Conservation (phyloP, 83 land plant species). For the Diphasiastrum complanatum region DNA sequence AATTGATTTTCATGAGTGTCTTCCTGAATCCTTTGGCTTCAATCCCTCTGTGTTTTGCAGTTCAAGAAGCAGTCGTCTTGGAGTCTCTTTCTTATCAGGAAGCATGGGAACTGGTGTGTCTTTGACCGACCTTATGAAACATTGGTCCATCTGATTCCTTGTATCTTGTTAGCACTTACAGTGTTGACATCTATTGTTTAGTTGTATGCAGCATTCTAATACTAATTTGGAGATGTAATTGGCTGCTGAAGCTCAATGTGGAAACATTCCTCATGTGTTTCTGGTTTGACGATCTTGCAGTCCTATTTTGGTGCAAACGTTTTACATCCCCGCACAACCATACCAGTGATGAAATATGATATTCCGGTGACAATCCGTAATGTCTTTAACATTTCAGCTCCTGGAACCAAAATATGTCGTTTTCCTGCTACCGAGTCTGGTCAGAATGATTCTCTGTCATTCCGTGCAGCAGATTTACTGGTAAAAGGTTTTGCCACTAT, state of each 20-base stretch:
- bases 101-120: constrained; percentile 91
- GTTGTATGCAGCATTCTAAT: too few relatives aligned
- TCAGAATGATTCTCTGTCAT: constrained; percentile 12
- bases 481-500: constrained; percentile 94
- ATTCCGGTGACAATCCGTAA: constrained; percentile 86
- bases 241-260: too few relatives aligned
- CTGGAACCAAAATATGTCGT: constrained; percentile 77
- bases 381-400: constrained; percentile 74
- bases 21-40: too few relatives aligned
- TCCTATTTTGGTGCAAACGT: constrained; percentile 98
- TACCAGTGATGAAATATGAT: constrained; percentile 83
- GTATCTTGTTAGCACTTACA: not conserved
- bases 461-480: constrained; percentile 29
- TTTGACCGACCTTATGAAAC: constrained; percentile 1
- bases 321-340: constrained; percentile 90
- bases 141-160: not conserved
- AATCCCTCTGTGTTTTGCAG: constrained; percentile 41
- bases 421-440: constrained; percentile 22
- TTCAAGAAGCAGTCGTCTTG: constrained; percentile 82
- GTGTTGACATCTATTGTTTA: too few relatives aligned
- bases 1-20: too few relatives aligned
- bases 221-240: too few relatives aligned
- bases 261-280: constrained; percentile 14
- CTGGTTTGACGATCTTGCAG: constrained; percentile 31
- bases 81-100: constrained; percentile 79